Base-by-base conservation (phyloP, 257 asterid genomes). In the Eustoma russellianum region DNA sequence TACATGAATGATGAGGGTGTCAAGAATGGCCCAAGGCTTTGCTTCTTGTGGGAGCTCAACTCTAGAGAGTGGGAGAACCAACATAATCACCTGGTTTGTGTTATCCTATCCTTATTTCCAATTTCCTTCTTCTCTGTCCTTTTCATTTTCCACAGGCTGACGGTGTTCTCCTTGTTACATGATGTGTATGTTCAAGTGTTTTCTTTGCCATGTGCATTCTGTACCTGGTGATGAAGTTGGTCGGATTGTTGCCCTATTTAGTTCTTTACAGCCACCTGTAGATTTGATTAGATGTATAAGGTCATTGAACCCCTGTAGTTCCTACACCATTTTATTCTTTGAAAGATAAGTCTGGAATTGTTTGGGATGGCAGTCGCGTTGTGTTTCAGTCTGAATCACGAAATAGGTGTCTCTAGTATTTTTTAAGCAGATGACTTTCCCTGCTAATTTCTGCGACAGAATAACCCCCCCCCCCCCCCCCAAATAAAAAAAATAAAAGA, bases 1-100 rank as follows among this genome's bases (percentile, higher is more conserved):
- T 91, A 82, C 73, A 85, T 86, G 94, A 78, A 62, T 48, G 86
- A 75, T 62, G 81, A 68, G 71, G n/a, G 88, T 78, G 63, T 81
- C 81, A 40, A 69, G 49, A 33, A 64, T 65, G 54, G 68, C 72
- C 50, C 77, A 65, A 46, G 89, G 93, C 61, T 68, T 86, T 67
- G 66, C 82, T 14, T 57, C 76, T 61, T 46, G 52, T 48, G 46
- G 68, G 55, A 62, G 71, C 73, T 68, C 88, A 35, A 67, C 48
- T 65, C 56, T 64, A 46, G 88, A 78, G 66, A 61, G 61, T 70
- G 82, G 87, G 63, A 70, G 69, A 67, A 65, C 66, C 63, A 73
- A 69, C 72, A 61, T 71, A 66, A 78, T 60, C 66, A 52, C 59
- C 68, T 58, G 96, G 94, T 90, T 67, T 61, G 86, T 52, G 28